Conservation (phyloP, 805 yeast species). For the Barnettozyma sucrosica region DNA sequence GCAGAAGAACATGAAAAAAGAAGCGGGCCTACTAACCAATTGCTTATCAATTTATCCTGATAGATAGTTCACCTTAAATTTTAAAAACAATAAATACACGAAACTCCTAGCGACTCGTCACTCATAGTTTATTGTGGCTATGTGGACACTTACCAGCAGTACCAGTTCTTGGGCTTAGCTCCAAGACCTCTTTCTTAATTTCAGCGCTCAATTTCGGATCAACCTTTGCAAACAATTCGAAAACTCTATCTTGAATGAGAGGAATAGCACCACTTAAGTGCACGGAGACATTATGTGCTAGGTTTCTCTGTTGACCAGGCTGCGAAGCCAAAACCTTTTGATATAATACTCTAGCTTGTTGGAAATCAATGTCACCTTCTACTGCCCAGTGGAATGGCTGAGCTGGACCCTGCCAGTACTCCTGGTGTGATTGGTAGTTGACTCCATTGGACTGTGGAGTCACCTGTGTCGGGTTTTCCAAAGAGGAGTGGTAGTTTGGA, state of each 20-base stretch:
- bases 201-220: constrained; percentile 59
- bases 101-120: neutral
- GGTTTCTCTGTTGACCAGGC: constrained; percentile 76
- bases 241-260: constrained; percentile 71
- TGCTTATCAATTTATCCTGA: neutral
- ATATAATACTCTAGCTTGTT: constrained; percentile 75
- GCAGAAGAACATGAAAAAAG: no score
- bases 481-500: constrained; percentile 66
- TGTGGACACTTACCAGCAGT: constrained; percentile 19
- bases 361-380: constrained; percentile 62
- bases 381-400: constrained; percentile 83
- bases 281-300: constrained; percentile 77
- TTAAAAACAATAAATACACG: neutral
- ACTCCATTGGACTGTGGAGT: constrained; percentile 19
- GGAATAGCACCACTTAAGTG: constrained; percentile 69
- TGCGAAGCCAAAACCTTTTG: constrained; percentile 58
- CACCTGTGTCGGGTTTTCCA: constrained; percentile 31
- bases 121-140: constrained; percentile 19
- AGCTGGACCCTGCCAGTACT: constrained; percentile 78
- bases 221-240: constrained; percentile 71
- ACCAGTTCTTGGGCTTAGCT: constrained; percentile 28
- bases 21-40: no score
- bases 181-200: constrained; percentile 58
- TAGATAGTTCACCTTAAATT: neutral
- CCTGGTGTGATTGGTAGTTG: constrained; percentile 57